A percentile compares a stretch with the other conserved stretches of the same genome.
Evolutionary conservation across 208 protist species (phyloP).

Genomic region (Angomonas deanei): DNA sequence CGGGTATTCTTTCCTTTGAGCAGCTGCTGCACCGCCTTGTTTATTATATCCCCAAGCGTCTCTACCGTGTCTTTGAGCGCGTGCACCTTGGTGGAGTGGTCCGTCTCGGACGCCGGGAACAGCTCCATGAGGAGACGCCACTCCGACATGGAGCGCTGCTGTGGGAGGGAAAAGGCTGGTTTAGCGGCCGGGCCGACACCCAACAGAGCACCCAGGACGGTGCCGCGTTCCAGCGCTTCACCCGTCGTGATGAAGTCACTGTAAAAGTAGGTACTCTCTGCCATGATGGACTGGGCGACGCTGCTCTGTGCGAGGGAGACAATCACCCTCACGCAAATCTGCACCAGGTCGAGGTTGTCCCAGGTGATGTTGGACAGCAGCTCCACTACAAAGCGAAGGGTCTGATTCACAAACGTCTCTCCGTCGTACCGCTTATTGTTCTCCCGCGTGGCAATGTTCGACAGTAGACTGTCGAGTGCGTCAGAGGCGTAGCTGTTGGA

Average conservation of each 20-base stretch:
- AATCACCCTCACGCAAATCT: conserved; percentile 41
- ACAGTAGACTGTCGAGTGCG: conserved; percentile 60
- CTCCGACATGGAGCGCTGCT: conserved; percentile 3
- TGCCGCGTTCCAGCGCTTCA: conserved; percentile 56
- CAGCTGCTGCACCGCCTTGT: conserved; percentile 46
- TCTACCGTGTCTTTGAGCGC: conserved; percentile 45
- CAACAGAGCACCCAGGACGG: conserved; percentile 70
- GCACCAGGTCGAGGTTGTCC: conserved; percentile 33
- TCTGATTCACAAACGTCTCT: conserved; percentile 52
- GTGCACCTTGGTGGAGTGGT: conserved; percentile 38
- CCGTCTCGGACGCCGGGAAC: conserved; percentile 38
- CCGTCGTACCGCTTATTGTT: conserved; percentile 24
- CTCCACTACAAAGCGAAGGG: conserved; percentile 61
- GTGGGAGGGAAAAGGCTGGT: neutral
- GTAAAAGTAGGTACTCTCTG: conserved; percentile 51
- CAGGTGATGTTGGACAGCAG: conserved; percentile 35
- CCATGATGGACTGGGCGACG: conserved; percentile 29
- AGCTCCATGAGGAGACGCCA: conserved; percentile 31
- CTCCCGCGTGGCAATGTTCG: conserved; percentile 34
- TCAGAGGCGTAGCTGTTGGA: conserved; percentile 42
- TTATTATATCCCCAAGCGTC: conserved; percentile 38
- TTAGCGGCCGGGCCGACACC: conserved; percentile 38
- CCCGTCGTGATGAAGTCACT: conserved; percentile 39
- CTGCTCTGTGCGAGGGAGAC: conserved; percentile 39
- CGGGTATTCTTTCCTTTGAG: conserved; percentile 51